Evolutionary conservation across 805 yeast genomes (phyloP), one percentile per base, ranked within the genome.

Genomic region (Candida anglica): DNA sequence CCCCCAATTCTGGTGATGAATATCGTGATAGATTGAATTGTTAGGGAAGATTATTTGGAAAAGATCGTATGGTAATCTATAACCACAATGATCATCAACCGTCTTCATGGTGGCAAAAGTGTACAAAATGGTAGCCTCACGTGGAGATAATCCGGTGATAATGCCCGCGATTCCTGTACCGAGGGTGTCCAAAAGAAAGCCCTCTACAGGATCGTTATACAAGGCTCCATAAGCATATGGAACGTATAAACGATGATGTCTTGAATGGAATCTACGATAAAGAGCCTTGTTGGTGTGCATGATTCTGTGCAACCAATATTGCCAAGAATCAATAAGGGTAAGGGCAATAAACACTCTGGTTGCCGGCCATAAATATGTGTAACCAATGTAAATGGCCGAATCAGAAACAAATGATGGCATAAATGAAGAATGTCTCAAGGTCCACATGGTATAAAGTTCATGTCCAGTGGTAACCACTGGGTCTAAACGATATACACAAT

Each of bases 31-130:
- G 20, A 88, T 83, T 10, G 98, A 84, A 55, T 93, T 88, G 65
- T 93, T 93, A 43, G 97, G 98, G 75, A 93, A 93, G 15, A 91
- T 37, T 27, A 78, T 54, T 68, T 93, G 98, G 71, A 93, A 84
- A 15, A 89, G 79, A 59, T 93, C 98, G 57, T 68, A 84, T 11
- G 98, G 98, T 36, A 93, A 68, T 19, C 89, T 79, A 59, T 91
- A 93, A n/a, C 98, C 98, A 60, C 98, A 93, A 62, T 93, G 98
- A 58, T 93, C 98, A 57, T 93, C 98, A 32, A 93, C 96, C 1
- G 98, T 93, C 60, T 93, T 93, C 75, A 93, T 60, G 2, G 98
- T 93, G 11, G 96, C 86, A 56, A 93, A 86, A 2, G 91, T 79
- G 61, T 71, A 93, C 36, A 93, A 64, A 9, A 83, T 44, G 15